Evolutionary conservation across 2,329 filamentous ascomycete species (phyloP), one percentile per base, ranked within the genome.

Genomic region (Epichloe baconii): DNA sequence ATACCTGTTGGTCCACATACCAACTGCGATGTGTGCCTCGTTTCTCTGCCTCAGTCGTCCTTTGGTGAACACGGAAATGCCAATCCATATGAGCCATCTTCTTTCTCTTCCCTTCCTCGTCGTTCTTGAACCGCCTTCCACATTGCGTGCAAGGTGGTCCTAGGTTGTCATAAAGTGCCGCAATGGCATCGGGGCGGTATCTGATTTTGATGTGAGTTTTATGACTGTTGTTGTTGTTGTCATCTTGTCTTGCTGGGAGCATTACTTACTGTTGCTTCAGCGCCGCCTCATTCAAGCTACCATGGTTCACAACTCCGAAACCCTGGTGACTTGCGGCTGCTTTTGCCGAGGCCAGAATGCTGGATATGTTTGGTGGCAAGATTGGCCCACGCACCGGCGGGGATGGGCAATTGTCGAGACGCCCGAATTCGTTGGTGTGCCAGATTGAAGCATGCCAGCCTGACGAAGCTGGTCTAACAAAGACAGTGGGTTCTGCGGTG

Each of bases 61-160:
- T 84, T 61, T 90, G 86, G 62, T 96, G 91, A 23, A 91, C 90
- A 52, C 85, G 83, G 71, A 98, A 98, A 68, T 98, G 93, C 93
- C 93, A 98, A 68, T 98, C 93, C 74, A 98, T 83, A 64, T 98
- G 93, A 3, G 85, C 82, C 23, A 84, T 87, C 71, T 97, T 97
- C 72, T 86, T 86, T 63, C 84, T 83, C 60, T 82, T 86, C 12
- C 91, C 91, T 56, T 86, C 82, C 12, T 83, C 80, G 47, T 87
- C 86, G 4, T 79, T 79, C 50, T 78, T 78, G 66, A 98, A 98
- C 2, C 93, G 83, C 53, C 90, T 80, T 23, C 91, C 93, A 64
- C 93, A 98, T 53, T 91, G 91, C 12, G 85, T 87, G 66, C 93
- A 98, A 52, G 90, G 86, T 53, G 89, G 86, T 0, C 91, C 87